Percentiles rank a stretch among this genome's conserved stretches.
Conservation (phyloP, 192 early-diverging fungal species). For the Linnemannia schmuckeri region DNA sequence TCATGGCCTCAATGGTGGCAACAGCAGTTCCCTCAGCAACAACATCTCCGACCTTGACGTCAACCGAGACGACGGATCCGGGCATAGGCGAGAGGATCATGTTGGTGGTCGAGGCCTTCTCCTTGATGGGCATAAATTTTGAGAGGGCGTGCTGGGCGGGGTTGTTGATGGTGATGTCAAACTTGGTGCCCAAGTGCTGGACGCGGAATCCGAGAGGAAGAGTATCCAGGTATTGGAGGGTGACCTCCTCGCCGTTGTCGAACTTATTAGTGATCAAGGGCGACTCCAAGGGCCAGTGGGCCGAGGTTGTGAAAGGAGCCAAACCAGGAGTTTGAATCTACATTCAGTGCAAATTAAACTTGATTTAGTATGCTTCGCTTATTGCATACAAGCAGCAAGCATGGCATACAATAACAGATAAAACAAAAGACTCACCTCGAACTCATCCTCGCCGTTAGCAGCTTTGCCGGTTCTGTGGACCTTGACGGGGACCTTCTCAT, state of each 20-base stretch:
- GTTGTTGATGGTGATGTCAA: slow-evolving; percentile 76
- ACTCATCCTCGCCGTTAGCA: slow-evolving; percentile 58
- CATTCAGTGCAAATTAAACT: slow-evolving; percentile 1
- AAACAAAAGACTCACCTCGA: slow-evolving; percentile 48
- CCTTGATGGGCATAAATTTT: slow-evolving; percentile 82
- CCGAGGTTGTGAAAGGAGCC: slow-evolving; percentile 52
- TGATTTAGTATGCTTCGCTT: background rate
- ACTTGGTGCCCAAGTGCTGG: slow-evolving; percentile 88
- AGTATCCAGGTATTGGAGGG: slow-evolving; percentile 80
- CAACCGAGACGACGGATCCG: slow-evolving; percentile 85
- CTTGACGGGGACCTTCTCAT: slow-evolving; percentile 62
- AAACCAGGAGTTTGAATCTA: slow-evolving; percentile 51
- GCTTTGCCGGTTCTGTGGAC: slow-evolving; percentile 52
- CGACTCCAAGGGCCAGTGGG: slow-evolving; percentile 82
- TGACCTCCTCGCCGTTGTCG: slow-evolving; percentile 60
- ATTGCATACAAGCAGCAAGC: background rate
- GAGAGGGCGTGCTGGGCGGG: slow-evolving; percentile 73
- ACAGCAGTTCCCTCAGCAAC: slow-evolving; percentile 87
- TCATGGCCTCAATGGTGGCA: slow-evolving; percentile 96
- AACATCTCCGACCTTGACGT: slow-evolving; percentile 83
- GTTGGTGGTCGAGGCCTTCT: slow-evolving; percentile 77
- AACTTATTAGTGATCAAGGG: slow-evolving; percentile 73
- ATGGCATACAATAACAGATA: background rate
- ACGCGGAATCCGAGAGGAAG: slow-evolving; percentile 84
- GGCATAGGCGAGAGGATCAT: slow-evolving; percentile 93